Evolutionary conservation across 176 grass and related monocot genomes (phyloP).

Genomic region (Puccinellia tenuiflora): DNA sequence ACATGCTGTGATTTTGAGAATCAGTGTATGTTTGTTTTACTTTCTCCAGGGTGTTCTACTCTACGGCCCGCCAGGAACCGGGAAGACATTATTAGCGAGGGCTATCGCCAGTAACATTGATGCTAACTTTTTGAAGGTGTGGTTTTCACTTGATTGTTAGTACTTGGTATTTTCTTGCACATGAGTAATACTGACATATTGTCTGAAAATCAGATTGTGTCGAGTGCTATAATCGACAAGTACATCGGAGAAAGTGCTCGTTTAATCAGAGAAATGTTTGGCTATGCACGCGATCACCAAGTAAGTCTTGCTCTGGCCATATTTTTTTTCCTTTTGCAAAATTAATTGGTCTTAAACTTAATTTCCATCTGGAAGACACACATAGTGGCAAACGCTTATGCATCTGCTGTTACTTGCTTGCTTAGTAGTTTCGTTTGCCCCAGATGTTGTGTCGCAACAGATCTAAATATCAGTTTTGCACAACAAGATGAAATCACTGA

Average conservation of each 20-base stretch:
- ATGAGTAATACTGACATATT: conserved; percentile 13
- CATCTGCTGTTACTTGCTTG: not conserved
- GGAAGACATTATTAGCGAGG: conserved; percentile 91
- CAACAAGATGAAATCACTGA: not conserved
- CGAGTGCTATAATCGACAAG: conserved; percentile 99
- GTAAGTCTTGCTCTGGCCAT: conserved; percentile 35
- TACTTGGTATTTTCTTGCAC: not conserved
- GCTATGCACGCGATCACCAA: conserved; percentile 95
- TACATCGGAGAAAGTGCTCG: conserved; percentile 99
- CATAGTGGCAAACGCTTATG: not conserved
- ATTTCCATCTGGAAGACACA: not conserved
- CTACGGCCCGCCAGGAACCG: conserved; percentile 93
- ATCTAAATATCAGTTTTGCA: conserved; percentile 11
- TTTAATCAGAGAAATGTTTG: conserved; percentile 97
- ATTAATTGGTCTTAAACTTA: not conserved
- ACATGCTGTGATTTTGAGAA: not conserved
- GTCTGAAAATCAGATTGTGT: conserved; percentile 68
- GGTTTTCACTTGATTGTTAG: not conserved
- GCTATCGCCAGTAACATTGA: conserved; percentile 99
- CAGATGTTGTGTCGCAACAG: not conserved
- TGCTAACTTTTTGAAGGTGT: conserved; percentile 94
- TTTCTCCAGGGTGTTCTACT: conserved; percentile 84
- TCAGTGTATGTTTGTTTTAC: conserved; percentile 1
- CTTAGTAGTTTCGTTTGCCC: not conserved
- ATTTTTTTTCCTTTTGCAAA: not conserved